Conservation (phyloP, 305 asterid genomes). For the Fraxinus sp. region DNA sequence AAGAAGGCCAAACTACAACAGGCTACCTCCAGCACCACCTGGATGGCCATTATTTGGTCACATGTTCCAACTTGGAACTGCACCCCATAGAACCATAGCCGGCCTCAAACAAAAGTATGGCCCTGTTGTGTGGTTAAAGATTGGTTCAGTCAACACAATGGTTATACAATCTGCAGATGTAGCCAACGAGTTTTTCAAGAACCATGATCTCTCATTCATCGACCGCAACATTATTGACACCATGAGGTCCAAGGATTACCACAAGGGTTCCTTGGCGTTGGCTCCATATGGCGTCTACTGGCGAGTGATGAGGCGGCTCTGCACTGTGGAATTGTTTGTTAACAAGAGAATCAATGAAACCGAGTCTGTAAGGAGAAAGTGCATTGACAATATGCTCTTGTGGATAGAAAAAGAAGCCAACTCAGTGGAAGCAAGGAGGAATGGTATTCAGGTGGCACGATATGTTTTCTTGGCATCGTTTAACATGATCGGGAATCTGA, state of each 20-base stretch:
- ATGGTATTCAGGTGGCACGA: constrained; percentile 14
- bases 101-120: constrained; percentile 18
- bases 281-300: background rate
- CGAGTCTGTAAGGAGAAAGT: background rate
- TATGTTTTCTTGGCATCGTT: constrained; percentile 13
- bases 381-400: constrained; percentile 8
- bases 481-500: constrained; percentile 20
- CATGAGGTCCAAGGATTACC: background rate
- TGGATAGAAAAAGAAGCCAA: constrained; percentile 7
- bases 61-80: constrained; percentile 35
- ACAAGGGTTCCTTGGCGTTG: constrained; percentile 4
- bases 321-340: constrained; percentile 11
- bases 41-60: constrained; percentile 74
- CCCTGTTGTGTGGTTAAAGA: constrained; percentile 20
- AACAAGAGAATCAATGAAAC: constrained; percentile 5
- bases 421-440: background rate
- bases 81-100: background rate
- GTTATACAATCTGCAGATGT: constrained; percentile 17
- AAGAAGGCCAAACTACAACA: background rate
- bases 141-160: constrained; percentile 20
- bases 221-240: background rate
- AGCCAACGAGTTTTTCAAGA: constrained; percentile 20
- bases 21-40: constrained; percentile 60
- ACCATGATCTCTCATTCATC: constrained; percentile 17
- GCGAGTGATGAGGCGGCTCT: constrained; percentile 4